These are phyloP conservation scores for Paramecium octaurelia DNA, from an alignment of 73 alveolate species.

Conservation along the genomic window DNA sequence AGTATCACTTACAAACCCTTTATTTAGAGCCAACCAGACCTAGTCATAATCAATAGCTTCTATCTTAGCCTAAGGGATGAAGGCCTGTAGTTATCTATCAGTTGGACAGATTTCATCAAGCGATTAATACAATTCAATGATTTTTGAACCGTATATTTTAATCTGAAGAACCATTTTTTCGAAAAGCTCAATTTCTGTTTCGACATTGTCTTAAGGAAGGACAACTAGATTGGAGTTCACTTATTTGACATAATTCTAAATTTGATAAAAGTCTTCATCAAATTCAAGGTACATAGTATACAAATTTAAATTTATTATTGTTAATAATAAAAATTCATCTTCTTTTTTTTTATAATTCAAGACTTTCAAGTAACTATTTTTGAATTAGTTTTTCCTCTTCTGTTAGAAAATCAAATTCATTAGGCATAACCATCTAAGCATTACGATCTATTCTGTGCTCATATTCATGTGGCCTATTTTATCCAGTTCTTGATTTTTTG, in stretches of 20 bases:
- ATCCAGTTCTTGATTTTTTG: not conserved
- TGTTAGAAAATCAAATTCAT: not conserved
- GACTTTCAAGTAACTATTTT: not conserved
- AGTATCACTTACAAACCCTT: not conserved
- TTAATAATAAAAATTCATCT: not conserved
- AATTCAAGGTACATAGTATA: not conserved
- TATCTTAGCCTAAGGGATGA: not conserved
- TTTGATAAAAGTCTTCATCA: constrained; percentile 38
- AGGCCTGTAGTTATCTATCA: not conserved
- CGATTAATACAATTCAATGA: constrained; percentile 35
- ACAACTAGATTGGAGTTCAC: not conserved
- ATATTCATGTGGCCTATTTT: not conserved
- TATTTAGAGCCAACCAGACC: constrained; percentile 30
- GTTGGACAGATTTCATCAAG: constrained; percentile 48
- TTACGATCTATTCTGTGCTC: not conserved
- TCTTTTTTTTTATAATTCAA: not conserved
- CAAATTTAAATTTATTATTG: not conserved
- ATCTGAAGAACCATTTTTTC: constrained; percentile 1
- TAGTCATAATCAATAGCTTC: constrained; percentile 6
- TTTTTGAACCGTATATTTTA: constrained; percentile 37
- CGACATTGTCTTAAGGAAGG: not conserved
- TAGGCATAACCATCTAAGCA: not conserved
- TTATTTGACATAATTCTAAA: not conserved
- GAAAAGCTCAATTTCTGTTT: not conserved
- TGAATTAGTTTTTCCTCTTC: not conserved